A percentile compares a stretch with the other conserved stretches of the same genome.
phyloP scores from a whole-genome alignment of 2,329 filamentous ascomycete genomes.

The Neobulgaria alba region DNA sequence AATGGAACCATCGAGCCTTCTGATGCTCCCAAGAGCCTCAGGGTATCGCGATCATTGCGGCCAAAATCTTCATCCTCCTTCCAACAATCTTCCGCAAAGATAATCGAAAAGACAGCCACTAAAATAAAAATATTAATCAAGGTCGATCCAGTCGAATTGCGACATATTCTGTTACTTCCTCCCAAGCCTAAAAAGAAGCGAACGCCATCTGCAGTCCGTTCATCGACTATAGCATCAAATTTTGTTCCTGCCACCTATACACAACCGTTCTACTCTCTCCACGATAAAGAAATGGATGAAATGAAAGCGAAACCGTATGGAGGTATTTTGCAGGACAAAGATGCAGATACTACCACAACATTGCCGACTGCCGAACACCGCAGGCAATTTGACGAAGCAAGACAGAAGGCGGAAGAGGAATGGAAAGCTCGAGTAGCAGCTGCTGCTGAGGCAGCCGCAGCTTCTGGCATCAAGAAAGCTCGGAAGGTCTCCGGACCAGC shows the following conservation, averaged over 20 bases:
- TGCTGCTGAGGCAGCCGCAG: conserved; percentile 58
- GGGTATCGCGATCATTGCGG: conserved; percentile 50
- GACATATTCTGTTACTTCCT: conserved; percentile 48
- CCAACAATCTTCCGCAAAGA: conserved; percentile 27
- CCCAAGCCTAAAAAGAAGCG: conserved; percentile 49
- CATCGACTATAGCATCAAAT: conserved; percentile 30
- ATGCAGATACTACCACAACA: conserved; percentile 87
- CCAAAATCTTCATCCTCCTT: conserved; percentile 35
- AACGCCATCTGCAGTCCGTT: conserved; percentile 31
- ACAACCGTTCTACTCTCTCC: conserved; percentile 79
- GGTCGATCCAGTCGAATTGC: conserved; percentile 49
- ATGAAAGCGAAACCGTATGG: conserved; percentile 90
- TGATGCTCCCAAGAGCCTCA: conserved; percentile 27
- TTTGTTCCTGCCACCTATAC: conserved; percentile 42
- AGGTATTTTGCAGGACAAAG: conserved; percentile 78
- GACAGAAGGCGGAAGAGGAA: conserved; percentile 83
- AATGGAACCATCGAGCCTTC: conserved; percentile 17
- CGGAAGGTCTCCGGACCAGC: conserved; percentile 76
- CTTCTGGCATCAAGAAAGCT: conserved; percentile 54
- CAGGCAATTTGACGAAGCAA: conserved; percentile 79
- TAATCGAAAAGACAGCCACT: conserved; percentile 28
- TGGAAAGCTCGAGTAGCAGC: conserved; percentile 64
- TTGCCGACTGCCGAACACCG: conserved; percentile 74
- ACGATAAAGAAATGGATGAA: conserved; percentile 83
- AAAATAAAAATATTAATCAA: conserved; percentile 49